phyloP scores from a whole-genome alignment of 1,284 basidiomycete genomes.

The Wallemia hederae region DNA sequence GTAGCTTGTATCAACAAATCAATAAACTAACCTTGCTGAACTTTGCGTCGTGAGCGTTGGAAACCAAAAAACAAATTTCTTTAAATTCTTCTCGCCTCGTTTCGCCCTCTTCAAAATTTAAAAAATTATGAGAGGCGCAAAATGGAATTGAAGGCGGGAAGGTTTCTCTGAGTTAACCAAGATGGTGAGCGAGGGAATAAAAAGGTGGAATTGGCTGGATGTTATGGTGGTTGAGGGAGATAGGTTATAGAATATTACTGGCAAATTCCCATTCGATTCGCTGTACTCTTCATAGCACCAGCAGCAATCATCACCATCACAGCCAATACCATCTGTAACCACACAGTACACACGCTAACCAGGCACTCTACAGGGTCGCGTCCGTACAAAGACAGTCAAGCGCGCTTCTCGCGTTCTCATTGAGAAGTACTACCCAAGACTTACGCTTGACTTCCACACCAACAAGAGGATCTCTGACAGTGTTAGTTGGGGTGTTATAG shows the following conservation, averaged over 20 bases:
- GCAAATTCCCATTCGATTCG: no score
- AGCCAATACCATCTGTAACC: not conserved
- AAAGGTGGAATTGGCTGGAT: not conserved
- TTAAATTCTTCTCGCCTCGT: not conserved
- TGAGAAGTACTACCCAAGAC: slow-evolving; percentile 97
- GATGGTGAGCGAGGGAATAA: not conserved
- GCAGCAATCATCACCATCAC: no score
- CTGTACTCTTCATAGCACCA: no score
- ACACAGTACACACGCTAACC: not conserved
- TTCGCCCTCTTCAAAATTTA: not conserved
- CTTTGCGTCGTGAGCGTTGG: not conserved
- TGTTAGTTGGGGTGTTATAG: not conserved
- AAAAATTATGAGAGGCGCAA: not conserved
- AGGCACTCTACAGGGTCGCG: slow-evolving; percentile 47
- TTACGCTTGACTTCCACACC: slow-evolving; percentile 92
- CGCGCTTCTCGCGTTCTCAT: slow-evolving; percentile 96
- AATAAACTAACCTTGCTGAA: not conserved
- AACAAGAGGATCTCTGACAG: slow-evolving; percentile 98
- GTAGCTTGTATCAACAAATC: no score
- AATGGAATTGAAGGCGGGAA: not conserved
- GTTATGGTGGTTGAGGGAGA: not conserved
- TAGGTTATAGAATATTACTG: no score
- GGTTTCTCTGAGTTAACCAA: not conserved
- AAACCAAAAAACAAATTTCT: not conserved
- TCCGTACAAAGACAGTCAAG: slow-evolving; percentile 99